phyloP scores from a whole-genome alignment of 176 grass and related monocot species.

The Hyparrhenia diplandra region DNA sequence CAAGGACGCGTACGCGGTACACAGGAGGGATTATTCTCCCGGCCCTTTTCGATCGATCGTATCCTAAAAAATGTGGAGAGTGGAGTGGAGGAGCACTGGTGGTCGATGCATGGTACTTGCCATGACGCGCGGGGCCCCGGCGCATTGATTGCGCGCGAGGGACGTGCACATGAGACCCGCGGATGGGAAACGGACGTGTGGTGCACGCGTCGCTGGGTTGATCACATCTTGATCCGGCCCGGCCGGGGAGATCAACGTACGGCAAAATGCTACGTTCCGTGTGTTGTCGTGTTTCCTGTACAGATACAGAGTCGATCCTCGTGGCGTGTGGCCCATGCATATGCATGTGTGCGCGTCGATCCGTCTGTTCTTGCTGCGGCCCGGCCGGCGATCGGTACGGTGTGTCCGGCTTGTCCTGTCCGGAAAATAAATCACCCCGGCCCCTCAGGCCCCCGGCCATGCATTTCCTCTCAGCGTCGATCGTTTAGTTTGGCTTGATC shows the following conservation, averaged over 20 bases:
- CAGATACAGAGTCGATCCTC: not conserved
- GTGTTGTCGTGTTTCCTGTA: constrained; percentile 36
- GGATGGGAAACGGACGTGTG: not conserved
- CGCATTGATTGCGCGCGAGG: constrained; percentile 28
- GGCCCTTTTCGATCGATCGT: too few species aligned
- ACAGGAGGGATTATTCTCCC: not conserved
- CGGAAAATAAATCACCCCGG: not conserved
- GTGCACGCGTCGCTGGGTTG: constrained; percentile 30
- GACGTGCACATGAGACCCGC: constrained; percentile 29
- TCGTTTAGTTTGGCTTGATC: not conserved
- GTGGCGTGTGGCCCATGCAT: constrained; percentile 48
- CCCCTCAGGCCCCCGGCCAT: not conserved
- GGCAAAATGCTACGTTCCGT: not conserved
- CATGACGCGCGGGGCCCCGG: constrained; percentile 18
- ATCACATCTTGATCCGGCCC: not conserved
- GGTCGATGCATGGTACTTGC: not conserved
- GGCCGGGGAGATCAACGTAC: not conserved
- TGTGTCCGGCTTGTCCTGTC: not conserved
- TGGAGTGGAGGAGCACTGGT: too few species aligned
- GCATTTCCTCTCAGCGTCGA: not conserved
- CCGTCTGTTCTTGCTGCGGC: not conserved
- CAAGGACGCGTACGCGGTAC: not conserved
- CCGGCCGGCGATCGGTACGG: not conserved
- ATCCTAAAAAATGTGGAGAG: too few species aligned
- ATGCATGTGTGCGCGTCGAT: not conserved